Conservation (phyloP, 179 eudicot genomes). For the Silene vulgaris region DNA sequence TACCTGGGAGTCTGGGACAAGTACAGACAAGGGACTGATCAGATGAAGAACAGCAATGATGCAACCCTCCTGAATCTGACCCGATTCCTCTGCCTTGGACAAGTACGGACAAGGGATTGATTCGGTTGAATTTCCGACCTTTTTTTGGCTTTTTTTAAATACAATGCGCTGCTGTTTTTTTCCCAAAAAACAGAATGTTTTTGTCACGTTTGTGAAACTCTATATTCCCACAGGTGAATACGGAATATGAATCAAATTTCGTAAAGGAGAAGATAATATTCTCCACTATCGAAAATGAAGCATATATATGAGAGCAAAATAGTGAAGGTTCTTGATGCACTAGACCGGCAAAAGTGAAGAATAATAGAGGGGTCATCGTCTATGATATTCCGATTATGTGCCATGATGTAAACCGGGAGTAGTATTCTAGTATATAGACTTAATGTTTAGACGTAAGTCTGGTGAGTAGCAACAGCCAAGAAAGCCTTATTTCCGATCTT, state of each 20-base stretch:
- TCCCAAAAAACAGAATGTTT: too few relatives aligned
- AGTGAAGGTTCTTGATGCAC: background rate
- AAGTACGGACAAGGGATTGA: too few relatives aligned
- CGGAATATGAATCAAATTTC: background rate
- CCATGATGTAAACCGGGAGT: background rate
- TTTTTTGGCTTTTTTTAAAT: too few relatives aligned
- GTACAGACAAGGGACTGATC: too few relatives aligned
- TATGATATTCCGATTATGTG: background rate
- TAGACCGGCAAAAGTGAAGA: background rate
- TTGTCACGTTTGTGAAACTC: too few relatives aligned
- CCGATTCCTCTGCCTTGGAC: too few relatives aligned
- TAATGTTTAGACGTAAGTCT: background rate
- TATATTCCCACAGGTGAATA: too few relatives aligned
- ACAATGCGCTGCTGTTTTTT: too few relatives aligned
- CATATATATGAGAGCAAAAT: background rate
- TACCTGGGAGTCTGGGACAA: too few relatives aligned
- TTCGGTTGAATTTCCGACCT: too few relatives aligned
- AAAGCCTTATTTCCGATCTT: background rate
- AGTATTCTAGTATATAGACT: background rate
- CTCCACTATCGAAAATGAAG: background rate
- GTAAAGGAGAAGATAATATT: background rate
- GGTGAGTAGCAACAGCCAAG: background rate
- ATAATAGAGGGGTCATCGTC: background rate
- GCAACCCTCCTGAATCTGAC: too few relatives aligned
- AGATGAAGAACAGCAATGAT: too few relatives aligned